A percentile compares a stretch with the other conserved stretches of the same genome.
phyloP scores from a whole-genome alignment of 2,329 filamentous ascomycete genomes.

The Bipolaris gigantea region DNA sequence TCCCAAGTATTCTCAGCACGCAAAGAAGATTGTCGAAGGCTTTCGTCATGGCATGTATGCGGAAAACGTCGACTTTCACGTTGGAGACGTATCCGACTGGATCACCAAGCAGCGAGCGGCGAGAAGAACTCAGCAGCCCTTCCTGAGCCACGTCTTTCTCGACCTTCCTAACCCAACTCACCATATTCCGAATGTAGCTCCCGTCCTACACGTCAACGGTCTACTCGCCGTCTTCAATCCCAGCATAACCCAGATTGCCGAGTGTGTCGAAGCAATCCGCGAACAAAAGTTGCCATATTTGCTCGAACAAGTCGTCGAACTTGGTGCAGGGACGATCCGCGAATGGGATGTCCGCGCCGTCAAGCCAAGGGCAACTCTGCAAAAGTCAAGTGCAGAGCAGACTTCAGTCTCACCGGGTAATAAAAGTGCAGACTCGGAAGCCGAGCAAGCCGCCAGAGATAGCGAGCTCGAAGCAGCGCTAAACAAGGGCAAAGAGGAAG shows the following conservation, averaged over 20 bases:
- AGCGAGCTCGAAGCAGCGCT: constrained; percentile 32
- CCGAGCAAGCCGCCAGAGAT: constrained; percentile 32
- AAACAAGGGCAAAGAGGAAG: constrained; percentile 27
- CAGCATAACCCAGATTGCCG: constrained; percentile 75
- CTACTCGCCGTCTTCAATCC: constrained; percentile 72
- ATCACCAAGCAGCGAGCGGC: constrained; percentile 52
- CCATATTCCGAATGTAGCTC: constrained; percentile 54
- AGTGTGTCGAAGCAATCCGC: constrained; percentile 61
- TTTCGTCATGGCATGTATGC: constrained; percentile 73
- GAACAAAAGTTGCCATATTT: constrained; percentile 58
- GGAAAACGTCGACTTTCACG: constrained; percentile 72
- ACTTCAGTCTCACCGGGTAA: constrained; percentile 8
- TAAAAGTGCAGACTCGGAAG: constrained; percentile 19
- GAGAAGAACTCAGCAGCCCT: constrained; percentile 52
- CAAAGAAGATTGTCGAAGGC: constrained; percentile 64
- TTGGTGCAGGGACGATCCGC: constrained; percentile 58
- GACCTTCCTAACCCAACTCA: constrained; percentile 69
- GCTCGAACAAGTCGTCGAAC: constrained; percentile 63
- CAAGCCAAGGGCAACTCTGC: constrained; percentile 42
- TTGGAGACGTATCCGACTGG: constrained; percentile 67
- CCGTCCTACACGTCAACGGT: constrained; percentile 66
- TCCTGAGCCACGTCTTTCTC: constrained; percentile 71
- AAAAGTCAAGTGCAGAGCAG: constrained; percentile 24
- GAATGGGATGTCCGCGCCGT: constrained; percentile 66
- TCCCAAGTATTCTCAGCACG: constrained; percentile 63